Evolutionary conservation across 2,329 filamentous ascomycete species (phyloP).

Genomic region (Claviceps quebecensis): DNA sequence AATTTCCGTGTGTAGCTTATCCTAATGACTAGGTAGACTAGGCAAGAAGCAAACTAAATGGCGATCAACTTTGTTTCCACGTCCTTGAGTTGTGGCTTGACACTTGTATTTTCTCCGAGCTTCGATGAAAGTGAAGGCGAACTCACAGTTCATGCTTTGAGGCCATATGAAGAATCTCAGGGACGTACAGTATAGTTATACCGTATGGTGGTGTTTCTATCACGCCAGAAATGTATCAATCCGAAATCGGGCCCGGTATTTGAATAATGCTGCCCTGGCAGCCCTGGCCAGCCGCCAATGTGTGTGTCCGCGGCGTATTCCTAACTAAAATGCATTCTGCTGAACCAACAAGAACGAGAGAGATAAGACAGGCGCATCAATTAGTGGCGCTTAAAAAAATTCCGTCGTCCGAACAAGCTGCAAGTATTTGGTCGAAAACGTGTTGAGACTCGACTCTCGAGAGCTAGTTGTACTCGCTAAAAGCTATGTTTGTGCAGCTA

Average conservation of each 20-base stretch:
- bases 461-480: background rate
- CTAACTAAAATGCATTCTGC: background rate
- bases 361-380: background rate
- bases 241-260: background rate
- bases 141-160: background rate
- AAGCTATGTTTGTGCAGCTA: background rate
- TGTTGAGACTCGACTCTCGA: background rate
- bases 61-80: no score
- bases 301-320: background rate
- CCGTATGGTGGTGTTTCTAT: background rate
- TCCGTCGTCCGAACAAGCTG: background rate
- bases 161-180: background rate
- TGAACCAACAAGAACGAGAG: background rate
- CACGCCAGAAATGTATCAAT: background rate
- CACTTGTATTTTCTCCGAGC: background rate
- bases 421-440: background rate
- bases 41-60: no score
- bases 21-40: no score
- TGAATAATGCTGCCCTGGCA: background rate
- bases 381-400: background rate
- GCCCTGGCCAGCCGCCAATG: background rate
- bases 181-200: background rate
- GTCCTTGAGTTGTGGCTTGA: background rate
- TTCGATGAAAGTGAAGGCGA: background rate
- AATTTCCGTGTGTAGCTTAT: no score